These are phyloP conservation scores for Penicillium turbatum DNA, from an alignment of 495 filamentous ascomycete species.

Conservation along the genomic window DNA sequence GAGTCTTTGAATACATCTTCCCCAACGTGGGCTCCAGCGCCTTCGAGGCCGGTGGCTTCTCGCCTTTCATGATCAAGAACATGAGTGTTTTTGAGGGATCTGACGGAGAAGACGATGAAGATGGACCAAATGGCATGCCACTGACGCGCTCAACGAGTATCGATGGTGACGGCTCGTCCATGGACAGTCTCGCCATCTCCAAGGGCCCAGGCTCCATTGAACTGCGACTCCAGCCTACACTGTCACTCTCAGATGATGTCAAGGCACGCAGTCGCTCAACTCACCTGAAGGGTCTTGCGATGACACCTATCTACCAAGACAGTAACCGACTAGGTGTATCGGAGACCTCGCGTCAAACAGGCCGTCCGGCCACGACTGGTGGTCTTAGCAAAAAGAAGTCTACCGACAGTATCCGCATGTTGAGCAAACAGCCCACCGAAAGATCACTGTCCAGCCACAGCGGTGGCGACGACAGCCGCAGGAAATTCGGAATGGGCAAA, in stretches of 20 bases:
- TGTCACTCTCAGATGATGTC: conserved; percentile 56
- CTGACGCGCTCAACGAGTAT: conserved; percentile 25
- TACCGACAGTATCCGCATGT: conserved; percentile 57
- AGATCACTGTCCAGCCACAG: conserved; percentile 45
- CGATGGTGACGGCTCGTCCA: conserved; percentile 27
- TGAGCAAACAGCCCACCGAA: conserved; percentile 46
- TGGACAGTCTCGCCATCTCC: conserved; percentile 33
- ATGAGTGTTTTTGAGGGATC: conserved; percentile 55
- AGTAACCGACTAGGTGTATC: conserved; percentile 42
- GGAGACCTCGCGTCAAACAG: conserved; percentile 16
- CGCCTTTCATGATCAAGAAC: conserved; percentile 79
- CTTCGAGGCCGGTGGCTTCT: conserved; percentile 62
- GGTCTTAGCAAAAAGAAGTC: conserved; percentile 58
- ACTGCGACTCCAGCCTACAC: conserved; percentile 71
- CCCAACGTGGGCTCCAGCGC: conserved; percentile 63
- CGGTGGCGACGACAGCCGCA: conserved; percentile 52
- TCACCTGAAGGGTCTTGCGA: conserved; percentile 44
- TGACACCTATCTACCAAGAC: conserved; percentile 38
- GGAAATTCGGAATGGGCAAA: conserved; percentile 52
- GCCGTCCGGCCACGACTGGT: conserved; percentile 33
- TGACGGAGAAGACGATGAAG: conserved; percentile 52
- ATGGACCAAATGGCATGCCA: conserved; percentile 28
- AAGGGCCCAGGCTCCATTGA: conserved; percentile 67
- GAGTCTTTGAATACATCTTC: conserved; percentile 97
- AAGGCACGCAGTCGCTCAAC: conserved; percentile 27